phyloP scores from a whole-genome alignment of 345 rosid genomes.

The Luvunga scandens region DNA sequence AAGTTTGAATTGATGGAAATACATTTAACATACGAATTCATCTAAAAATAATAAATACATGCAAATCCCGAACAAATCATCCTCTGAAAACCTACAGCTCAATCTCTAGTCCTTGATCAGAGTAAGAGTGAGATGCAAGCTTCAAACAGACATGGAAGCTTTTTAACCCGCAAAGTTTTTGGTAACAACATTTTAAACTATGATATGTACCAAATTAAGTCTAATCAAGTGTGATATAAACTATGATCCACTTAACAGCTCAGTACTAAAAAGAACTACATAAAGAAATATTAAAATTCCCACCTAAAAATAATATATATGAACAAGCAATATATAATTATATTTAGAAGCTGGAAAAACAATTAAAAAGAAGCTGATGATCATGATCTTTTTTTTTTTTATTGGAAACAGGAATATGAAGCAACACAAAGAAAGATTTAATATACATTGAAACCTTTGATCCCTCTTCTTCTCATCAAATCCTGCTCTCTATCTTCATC shows the following conservation, averaged over 20 bases:
- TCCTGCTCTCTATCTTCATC: not conserved
- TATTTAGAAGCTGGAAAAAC: not conserved
- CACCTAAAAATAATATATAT: not conserved
- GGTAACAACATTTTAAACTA: no score
- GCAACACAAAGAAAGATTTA: conserved; percentile 10
- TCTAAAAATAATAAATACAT: not conserved
- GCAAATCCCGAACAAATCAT: not conserved
- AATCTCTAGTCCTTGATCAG: not conserved
- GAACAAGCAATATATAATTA: conserved; percentile 2
- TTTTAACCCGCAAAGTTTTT: not conserved
- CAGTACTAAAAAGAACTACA: not conserved
- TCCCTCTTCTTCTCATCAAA: conserved; percentile 17
- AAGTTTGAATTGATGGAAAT: not conserved
- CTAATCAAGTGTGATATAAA: not conserved
- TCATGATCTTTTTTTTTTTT: conserved; percentile 14
- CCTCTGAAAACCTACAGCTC: not conserved
- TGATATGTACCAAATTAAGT: not conserved
- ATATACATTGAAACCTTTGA: conserved; percentile 21
- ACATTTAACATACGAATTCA: not conserved
- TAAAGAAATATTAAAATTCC: not conserved
- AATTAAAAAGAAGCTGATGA: conserved; percentile 12
- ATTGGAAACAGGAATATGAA: conserved; percentile 20
- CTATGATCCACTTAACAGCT: not conserved
- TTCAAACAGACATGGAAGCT: not conserved
- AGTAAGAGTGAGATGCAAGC: conserved; percentile 8